Base-by-base conservation (phyloP, 2,329 filamentous ascomycete species). In the Alternaria brassicicola region DNA sequence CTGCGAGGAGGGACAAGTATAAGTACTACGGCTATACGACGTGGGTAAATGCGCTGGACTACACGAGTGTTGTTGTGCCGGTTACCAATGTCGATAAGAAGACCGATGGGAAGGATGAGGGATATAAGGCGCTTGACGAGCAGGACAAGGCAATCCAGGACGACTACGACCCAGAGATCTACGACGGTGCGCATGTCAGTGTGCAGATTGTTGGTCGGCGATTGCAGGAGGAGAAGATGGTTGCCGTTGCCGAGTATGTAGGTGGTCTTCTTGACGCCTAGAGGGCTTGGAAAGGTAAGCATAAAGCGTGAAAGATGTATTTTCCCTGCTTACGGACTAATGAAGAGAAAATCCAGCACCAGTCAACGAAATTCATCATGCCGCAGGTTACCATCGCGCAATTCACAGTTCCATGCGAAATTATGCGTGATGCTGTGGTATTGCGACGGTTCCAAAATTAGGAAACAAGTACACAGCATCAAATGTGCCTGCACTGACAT, bases 151-250 rank as follows among this genome's bases (percentile, higher is more conserved):
- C 38, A 25, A 59, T 69, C 3, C 66, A 71, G 19, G 67, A 70
- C 7, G 69, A 66, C 26, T 76, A 79, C 59, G 76, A 79, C 53
- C 73, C 77, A 0, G 70, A 76, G 26, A 72, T 78, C 1, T 79
- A 77, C 33, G 66, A 78, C 31, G 77, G 76, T 1, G 74, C 77
- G 3, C 77, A 76, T 61, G 72, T 78, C 0, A 60, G 66, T 41
- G 13, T 79, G 50, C 77, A 79, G 46, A 48, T 79, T 31, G 73
- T 79, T 2, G 76, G 76, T 2, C 61, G 75, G 19, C 69, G 73
- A 28, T 36, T 78, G 23, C 71, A 78, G 23, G 77, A 79, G 55
- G 77, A 79, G 65, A 77, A 76, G 62, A 75, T 77, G 42, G 49
- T 78, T 41, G 75, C 71, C 9, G 64, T 79, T 41, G 75, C 75